phyloP scores from a whole-genome alignment of 208 protist genomes.

The Trypanosoma brucei region DNA sequence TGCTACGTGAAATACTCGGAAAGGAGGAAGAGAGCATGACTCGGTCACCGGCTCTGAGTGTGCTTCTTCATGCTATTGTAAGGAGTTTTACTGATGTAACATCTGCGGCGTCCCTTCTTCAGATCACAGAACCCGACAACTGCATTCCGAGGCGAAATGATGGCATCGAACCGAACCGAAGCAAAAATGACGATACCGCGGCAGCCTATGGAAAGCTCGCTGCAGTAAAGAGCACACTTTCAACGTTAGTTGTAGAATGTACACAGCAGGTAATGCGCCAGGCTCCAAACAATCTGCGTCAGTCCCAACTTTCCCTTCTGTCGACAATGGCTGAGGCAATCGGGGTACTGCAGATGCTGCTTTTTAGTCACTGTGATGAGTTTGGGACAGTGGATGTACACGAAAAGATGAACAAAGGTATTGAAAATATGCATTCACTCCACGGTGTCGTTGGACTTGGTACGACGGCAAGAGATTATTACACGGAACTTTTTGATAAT shows the following conservation, averaged over 20 bases:
- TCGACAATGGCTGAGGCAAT: constrained; percentile 45
- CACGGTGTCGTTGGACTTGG: constrained; percentile 1
- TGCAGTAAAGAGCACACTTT: constrained; percentile 20
- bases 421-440: constrained; percentile 14
- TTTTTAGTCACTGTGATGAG: constrained; percentile 48
- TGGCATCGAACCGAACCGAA: not conserved
- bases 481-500: constrained; percentile 21
- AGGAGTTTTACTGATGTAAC: constrained; percentile 24
- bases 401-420: not conserved
- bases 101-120: constrained; percentile 17
- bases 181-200: not conserved
- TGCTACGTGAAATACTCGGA: constrained; percentile 63
- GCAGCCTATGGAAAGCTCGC: not conserved
- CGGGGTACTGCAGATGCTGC: constrained; percentile 61
- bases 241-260: constrained; percentile 21
- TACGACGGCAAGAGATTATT: constrained; percentile 17
- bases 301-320: constrained; percentile 17
- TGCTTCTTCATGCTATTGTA: constrained; percentile 24
- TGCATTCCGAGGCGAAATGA: not conserved
- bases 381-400: not conserved
- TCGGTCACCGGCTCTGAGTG: constrained; percentile 17
- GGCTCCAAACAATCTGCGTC: constrained; percentile 6
- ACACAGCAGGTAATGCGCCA: constrained; percentile 12
- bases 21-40: constrained; percentile 9
- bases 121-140: not conserved